Evolutionary conservation across 176 grass and related monocot species (phyloP).

Genomic region (Ananas comosus): DNA sequence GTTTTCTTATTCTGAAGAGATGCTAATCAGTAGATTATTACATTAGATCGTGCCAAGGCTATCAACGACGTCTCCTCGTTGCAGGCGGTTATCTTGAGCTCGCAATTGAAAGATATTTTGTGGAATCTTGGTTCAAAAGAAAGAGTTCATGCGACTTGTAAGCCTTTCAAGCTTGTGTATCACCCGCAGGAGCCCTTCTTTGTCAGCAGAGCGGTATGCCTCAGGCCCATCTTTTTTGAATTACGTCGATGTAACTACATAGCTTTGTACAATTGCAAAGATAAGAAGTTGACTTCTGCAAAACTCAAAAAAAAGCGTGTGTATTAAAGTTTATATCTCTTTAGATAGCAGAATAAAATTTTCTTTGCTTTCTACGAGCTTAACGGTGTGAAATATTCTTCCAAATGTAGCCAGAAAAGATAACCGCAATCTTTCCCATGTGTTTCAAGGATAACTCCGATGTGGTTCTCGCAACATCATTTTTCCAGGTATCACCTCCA

Average conservation of each 20-base stretch:
- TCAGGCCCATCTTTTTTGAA: background rate
- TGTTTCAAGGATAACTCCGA: slow-evolving; percentile 82
- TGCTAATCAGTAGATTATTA: slow-evolving; percentile 9
- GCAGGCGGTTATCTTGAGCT: slow-evolving; percentile 56
- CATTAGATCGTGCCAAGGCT: slow-evolving; percentile 42
- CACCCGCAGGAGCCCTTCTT: slow-evolving; percentile 78
- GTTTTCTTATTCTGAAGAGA: slow-evolving; percentile 3
- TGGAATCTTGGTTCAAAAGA: slow-evolving; percentile 32
- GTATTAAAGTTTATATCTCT: background rate
- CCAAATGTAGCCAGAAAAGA: slow-evolving; percentile 39
- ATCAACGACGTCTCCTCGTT: slow-evolving; percentile 50
- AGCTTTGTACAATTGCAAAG: background rate
- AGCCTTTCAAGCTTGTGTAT: slow-evolving; percentile 55
- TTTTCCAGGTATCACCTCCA: slow-evolving; percentile 52
- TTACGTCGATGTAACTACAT: background rate
- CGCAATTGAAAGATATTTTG: slow-evolving; percentile 57
- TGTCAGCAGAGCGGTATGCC: slow-evolving; percentile 57
- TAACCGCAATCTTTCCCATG: slow-evolving; percentile 67
- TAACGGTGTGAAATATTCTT: background rate
- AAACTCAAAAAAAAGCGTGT: too few relatives aligned
- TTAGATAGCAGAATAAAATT: background rate
- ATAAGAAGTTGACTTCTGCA: background rate
- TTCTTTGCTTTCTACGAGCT: background rate
- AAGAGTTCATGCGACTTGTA: slow-evolving; percentile 21
- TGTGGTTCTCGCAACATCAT: slow-evolving; percentile 64